A percentile compares a stretch with the other conserved stretches of the same genome.
Conservation (phyloP, 2,329 filamentous ascomycete species). For the Proliferodiscus dingleyae region DNA sequence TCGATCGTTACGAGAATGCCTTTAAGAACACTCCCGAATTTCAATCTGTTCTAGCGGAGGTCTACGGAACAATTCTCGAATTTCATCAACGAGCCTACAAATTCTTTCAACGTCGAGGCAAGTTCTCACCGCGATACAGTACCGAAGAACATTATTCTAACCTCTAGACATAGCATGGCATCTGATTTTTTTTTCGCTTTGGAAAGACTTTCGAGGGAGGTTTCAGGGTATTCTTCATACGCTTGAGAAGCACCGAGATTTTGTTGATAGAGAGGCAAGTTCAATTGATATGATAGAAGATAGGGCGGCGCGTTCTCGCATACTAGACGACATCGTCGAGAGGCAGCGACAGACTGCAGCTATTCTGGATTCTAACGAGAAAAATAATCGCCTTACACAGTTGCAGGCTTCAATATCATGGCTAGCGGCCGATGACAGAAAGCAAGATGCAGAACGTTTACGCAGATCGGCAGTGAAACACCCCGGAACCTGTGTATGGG, state of each 20-base stretch:
- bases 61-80: constrained; percentile 43
- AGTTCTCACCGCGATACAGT: too few relatives aligned
- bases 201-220: constrained; percentile 14
- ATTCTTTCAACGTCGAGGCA: constrained; percentile 34
- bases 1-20: too few relatives aligned
- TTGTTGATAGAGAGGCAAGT: constrained; percentile 13
- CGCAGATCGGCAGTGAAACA: too few relatives aligned
- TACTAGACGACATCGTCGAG: constrained; percentile 5
- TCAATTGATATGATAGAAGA: constrained; percentile 14
- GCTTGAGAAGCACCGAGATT: constrained; percentile 12
- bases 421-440: constrained; percentile 10
- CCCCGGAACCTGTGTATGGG: too few relatives aligned
- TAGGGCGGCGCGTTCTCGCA: constrained; percentile 3
- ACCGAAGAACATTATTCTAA: too few relatives aligned
- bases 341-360: background rate
- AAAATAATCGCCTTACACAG: background rate
- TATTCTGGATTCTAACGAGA: constrained; percentile 8
- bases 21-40: constrained; percentile 26
- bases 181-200: constrained; percentile 12
- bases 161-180: constrained; percentile 17
- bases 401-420: constrained; percentile 11
- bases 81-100: constrained; percentile 44
- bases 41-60: constrained; percentile 38
- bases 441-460: too few relatives aligned
- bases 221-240: constrained; percentile 9